Evolutionary conservation across 768 basidiomycete species (phyloP), one percentile per base, ranked within the genome.

Genomic region (Suillus lakei): DNA sequence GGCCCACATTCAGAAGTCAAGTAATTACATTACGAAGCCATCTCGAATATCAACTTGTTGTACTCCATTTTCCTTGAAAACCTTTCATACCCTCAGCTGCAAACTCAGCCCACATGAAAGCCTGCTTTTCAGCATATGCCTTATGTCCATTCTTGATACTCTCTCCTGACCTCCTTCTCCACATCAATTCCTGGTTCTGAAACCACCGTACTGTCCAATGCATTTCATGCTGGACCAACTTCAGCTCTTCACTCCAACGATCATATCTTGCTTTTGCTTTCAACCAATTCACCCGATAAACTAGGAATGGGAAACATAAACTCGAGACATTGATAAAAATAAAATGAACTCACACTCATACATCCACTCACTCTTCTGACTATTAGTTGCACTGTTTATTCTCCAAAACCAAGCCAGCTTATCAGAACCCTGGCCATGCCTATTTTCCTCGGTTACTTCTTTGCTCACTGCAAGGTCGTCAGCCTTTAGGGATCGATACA

Each of bases 211-310:
- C n/a, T 0, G 66, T 63, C 72, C 72, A 73, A 7, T 55, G 13
- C 68, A 73, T 71, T 61, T 72, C 70, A 61, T 71, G 58, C 53
- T 43, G 44, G 7, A 71, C 48, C 18, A 69, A 39, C 8, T 36
- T 61, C 18, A 69, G 4, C 44, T 73, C 72, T 38, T 73, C 70
- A 3, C 43, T 30, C 72, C 72, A 73, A 55, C 65, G 16, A 16
- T 68, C 23, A 23, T 60, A 63, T 39, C 54, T 63, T 36, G 71
- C 72, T 60, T 65, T 69, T 8, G 72, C 66, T 36, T 64, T 64
- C 34, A 64, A 36, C 58, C 64, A 64, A 23, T 50, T 64, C 15
- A 64, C 46, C 4, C 23, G 23, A 21, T 60, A 58, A 38, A 64
- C 64, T 64, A 7, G 28, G 21, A 23, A 60, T 34, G 41, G 38